Evolutionary conservation across 2,329 filamentous ascomycete species (phyloP).

Genomic region (Madurella mycetomatis): DNA sequence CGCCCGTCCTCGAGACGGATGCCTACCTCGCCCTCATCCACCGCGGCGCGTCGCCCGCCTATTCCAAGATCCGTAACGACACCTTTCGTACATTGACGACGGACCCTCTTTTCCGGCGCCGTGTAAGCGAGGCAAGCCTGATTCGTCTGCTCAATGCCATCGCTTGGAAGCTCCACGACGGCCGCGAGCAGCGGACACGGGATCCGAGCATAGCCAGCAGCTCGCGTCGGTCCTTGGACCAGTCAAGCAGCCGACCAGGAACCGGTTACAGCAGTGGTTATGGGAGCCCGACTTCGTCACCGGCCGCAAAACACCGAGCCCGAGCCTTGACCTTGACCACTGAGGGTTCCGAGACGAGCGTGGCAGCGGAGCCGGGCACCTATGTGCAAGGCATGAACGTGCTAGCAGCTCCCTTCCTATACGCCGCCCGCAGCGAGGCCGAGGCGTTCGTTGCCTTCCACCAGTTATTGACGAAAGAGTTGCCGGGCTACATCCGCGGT

Average conservation of each 20-base stretch:
- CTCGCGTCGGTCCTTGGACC: slow-evolving; percentile 25
- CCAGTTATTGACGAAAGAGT: slow-evolving; percentile 79
- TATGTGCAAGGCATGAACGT: slow-evolving; percentile 99
- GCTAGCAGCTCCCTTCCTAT: slow-evolving; percentile 89
- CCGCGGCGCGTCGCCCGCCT: slow-evolving; percentile 87
- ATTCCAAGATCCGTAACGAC: slow-evolving; percentile 97
- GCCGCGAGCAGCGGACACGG: slow-evolving; percentile 51
- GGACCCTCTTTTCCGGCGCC: slow-evolving; percentile 91
- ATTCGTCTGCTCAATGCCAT: slow-evolving; percentile 93
- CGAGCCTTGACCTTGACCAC: slow-evolving; percentile 58
- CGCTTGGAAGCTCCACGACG: slow-evolving; percentile 88
- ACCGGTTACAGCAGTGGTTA: slow-evolving; percentile 27
- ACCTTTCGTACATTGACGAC: slow-evolving; percentile 95
- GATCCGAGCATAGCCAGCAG: slow-evolving; percentile 31
- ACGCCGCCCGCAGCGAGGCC: slow-evolving; percentile 88
- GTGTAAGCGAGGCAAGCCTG: slow-evolving; percentile 90
- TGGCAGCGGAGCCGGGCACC: slow-evolving; percentile 63
- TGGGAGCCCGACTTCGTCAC: slow-evolving; percentile 37
- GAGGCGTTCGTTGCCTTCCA: slow-evolving; percentile 93
- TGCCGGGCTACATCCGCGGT: slow-evolving; percentile 88
- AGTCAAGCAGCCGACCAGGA: slow-evolving; percentile 22
- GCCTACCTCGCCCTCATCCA: slow-evolving; percentile 87
- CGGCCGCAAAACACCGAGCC: slow-evolving; percentile 47
- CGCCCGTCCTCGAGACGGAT: slow-evolving; percentile 78
- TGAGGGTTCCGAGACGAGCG: slow-evolving; percentile 57